Evolutionary conservation across 768 basidiomycete species (phyloP).

Genomic region (Hirschioporus abietinus): DNA sequence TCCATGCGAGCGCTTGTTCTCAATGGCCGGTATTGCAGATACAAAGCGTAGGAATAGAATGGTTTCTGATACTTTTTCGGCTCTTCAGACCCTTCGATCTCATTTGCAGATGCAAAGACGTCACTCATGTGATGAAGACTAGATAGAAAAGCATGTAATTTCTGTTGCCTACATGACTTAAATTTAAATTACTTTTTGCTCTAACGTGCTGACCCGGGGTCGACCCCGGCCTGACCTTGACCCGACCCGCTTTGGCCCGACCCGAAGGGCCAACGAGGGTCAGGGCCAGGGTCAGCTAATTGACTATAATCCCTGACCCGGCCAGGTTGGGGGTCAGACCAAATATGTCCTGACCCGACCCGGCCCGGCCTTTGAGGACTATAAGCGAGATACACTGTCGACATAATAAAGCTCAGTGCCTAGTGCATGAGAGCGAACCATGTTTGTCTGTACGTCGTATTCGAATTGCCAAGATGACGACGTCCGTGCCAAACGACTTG

Average conservation of each 20-base stretch:
- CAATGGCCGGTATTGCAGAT: conserved; percentile 12
- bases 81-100: conserved; percentile 13
- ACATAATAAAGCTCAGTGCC: too few species aligned
- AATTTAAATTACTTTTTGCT: too few species aligned
- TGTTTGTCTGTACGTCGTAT: too few species aligned
- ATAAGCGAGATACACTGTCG: too few species aligned
- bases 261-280: not conserved
- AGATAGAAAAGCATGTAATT: too few species aligned
- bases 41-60: conserved; percentile 11
- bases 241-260: not conserved
- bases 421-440: too few species aligned
- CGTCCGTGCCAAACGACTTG: too few species aligned
- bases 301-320: not conserved
- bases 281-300: not conserved
- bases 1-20: conserved; percentile 17
- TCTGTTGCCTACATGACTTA: too few species aligned
- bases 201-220: too few species aligned
- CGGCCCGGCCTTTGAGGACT: not conserved
- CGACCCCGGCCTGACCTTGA: not conserved
- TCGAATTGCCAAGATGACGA: too few species aligned
- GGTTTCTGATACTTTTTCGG: conserved; percentile 8
- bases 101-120: not conserved
- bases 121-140: not conserved
- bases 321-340: not conserved
- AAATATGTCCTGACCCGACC: not conserved